Evolutionary conservation across 116 monocot genomes (phyloP), one percentile per base, ranked within the genome.

Genomic region (Iris pallida): DNA sequence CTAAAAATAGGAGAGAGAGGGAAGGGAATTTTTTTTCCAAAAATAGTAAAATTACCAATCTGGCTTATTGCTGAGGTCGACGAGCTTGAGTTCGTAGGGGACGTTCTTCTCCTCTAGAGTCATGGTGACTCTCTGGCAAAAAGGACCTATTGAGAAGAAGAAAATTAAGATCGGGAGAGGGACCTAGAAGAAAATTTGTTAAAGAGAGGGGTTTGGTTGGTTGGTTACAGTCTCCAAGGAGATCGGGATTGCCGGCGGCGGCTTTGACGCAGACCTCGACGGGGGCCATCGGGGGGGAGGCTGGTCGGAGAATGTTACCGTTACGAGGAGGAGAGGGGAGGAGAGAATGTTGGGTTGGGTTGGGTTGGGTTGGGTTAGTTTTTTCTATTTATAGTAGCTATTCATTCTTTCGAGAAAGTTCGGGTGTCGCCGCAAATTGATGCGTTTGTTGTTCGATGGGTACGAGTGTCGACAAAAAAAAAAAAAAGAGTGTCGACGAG

Each of bases 71-170:
- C 53, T 64, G 79, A 85, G 59, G 53, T 88, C 61, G 64, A 88
- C 30, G 68, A 80, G 65, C 79, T 85, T 88, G 61, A 70, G 4
- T 53, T 85, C 79, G 47, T 88, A 88, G 1, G 85, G 74, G 3
- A 88, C 66, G 11, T 79, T 74, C 85, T 88, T 88, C 81, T 88
- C 88, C 78, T 88, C 88, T 14, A 88, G 71, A 16, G 85, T 82
- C 16, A 88, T 52, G 44, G 82, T 79, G 44, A 88, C 85, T 54
- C 82, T 84, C 52, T 88, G 88, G 57, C 82, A 73, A 75, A 88
- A 88, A 5, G 88, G 88, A 69, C 85, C 85, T 85, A 30, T 66
- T 64, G 11, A 7, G 5, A 40, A 4, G 14, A 57, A 63, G 4
- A 59, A 48, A 20, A 16, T n/a, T n/a, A n/a, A 3, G 30, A n/a